phyloP scores from a whole-genome alignment of 1,284 basidiomycete genomes.

The Cryptococcus neoformans region DNA sequence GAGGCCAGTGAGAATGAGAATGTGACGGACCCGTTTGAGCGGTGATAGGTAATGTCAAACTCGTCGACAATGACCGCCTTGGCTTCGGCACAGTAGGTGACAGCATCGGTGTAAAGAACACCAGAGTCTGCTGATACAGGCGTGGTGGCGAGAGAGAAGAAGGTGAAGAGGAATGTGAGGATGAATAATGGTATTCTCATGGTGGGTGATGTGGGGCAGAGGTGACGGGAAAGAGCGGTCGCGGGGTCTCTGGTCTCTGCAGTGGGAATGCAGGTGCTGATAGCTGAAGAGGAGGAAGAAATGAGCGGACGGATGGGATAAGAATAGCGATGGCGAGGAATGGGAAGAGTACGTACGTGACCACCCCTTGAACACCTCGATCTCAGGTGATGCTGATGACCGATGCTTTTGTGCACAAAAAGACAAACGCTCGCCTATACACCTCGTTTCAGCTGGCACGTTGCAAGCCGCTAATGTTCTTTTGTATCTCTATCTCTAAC shows the following conservation, averaged over 20 bases:
- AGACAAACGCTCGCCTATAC: not conserved
- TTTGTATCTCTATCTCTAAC: too few species aligned
- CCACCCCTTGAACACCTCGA: too few species aligned
- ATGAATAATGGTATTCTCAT: conserved; percentile 1
- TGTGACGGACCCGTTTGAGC: conserved; percentile 54
- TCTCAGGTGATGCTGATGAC: too few species aligned
- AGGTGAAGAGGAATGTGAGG: not conserved
- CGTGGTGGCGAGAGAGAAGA: conserved; percentile 8
- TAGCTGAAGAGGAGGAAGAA: not conserved
- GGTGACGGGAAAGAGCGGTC: not conserved
- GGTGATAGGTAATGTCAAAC: conserved; percentile 73
- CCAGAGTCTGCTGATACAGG: conserved; percentile 4
- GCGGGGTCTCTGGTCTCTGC: not conserved
- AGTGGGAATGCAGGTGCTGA: not conserved
- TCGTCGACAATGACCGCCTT: conserved; percentile 73
- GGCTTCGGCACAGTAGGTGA: conserved; percentile 80
- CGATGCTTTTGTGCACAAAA: too few species aligned
- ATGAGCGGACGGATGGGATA: not conserved
- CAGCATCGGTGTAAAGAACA: conserved; percentile 63
- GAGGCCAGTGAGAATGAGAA: conserved; percentile 42
- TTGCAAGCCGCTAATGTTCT: too few species aligned
- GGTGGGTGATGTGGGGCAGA: conserved; percentile 1
- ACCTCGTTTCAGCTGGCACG: not conserved
- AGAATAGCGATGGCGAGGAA: not conserved
- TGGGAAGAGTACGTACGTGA: too few species aligned